Base-by-base conservation (phyloP, 768 basidiomycete genomes). In the Serendipita sp. region DNA sequence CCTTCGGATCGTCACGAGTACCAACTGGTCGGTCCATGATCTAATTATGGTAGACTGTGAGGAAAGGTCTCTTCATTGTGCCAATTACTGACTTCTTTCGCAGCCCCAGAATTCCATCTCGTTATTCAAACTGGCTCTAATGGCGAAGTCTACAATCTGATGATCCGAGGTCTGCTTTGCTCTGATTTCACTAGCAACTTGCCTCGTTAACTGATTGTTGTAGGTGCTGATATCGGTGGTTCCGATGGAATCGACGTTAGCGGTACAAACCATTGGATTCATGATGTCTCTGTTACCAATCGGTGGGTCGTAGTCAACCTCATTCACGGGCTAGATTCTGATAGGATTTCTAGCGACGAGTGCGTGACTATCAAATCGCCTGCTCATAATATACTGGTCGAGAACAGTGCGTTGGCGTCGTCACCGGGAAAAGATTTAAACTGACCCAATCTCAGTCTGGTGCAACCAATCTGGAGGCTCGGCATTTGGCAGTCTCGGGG, bases 271-370 rank as follows among this genome's bases (percentile, higher is more conserved):
- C 53, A 68, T 60, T 72, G 71, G 42, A 70, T 75, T 26, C 72
- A 74, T 51, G 72, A 74, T 42, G 68, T 73, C 48, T 66, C 67
- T 3, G 70, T 75, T 20, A 72, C 72, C 61, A 72, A 70, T 48
- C 71, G 53, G 53, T 38, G 14, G 5, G 38, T 38, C 7, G 38
- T 38, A 7, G 7, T 14, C 38, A 7, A 38, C 38, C 14, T 38
- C 14, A 38, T 38, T 38, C 38, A 38, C 14, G 5, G 38, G 7
- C 7, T 14, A 14, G 14, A 38, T 5, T 7, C 38, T 38, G 14
- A 38, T 14, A 7, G 38, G 38, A 5, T 5, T 7, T 38, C 7
- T 38, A 38, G 38, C 14, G 67, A 69, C 42, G 69, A 74, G 48
- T 74, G 72, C 50, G 70, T 73, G 16, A 73, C 72, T 0, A 70